Evolutionary conservation across 108 stramenopile genomes (phyloP).

Genomic region (Seminavis robusta): DNA sequence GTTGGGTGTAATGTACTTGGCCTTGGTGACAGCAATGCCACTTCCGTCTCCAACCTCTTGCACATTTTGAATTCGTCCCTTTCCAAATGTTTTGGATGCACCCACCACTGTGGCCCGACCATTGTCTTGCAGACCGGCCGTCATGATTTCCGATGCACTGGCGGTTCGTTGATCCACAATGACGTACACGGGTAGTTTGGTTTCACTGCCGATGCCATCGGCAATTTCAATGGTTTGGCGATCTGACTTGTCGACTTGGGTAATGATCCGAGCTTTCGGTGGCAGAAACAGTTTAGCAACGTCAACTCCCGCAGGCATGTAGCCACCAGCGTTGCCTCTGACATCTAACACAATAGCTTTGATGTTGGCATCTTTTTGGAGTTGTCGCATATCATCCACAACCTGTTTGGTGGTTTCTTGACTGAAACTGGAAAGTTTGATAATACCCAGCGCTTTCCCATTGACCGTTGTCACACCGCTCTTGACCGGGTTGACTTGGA

Average conservation of each 20-base stretch:
- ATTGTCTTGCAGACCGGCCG: constrained; percentile 87
- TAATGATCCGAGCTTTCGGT: constrained; percentile 71
- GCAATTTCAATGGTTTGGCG: constrained; percentile 63
- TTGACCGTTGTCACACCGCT: constrained; percentile 51
- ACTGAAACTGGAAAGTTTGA: constrained; percentile 88
- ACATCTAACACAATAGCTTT: constrained; percentile 80
- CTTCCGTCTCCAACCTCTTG: constrained; percentile 59
- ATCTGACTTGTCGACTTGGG: constrained; percentile 78
- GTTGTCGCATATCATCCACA: constrained; percentile 46
- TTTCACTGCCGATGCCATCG: constrained; percentile 63
- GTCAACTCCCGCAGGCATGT: constrained; percentile 93
- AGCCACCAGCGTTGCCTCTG: constrained; percentile 92
- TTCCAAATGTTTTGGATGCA: constrained; percentile 86
- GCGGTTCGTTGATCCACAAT: constrained; percentile 87
- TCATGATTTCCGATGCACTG: constrained; percentile 86
- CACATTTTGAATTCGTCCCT: constrained; percentile 90
- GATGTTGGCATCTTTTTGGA: constrained; percentile 85
- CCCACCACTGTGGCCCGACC: constrained; percentile 61
- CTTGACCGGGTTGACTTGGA: constrained; percentile 82
- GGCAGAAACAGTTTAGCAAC: constrained; percentile 89
- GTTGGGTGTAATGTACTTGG: constrained; percentile 84
- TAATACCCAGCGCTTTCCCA: constrained; percentile 61
- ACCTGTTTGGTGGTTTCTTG: constrained; percentile 84
- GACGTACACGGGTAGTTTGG: constrained; percentile 63
- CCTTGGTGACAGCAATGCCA: constrained; percentile 87